phyloP scores from a whole-genome alignment of 192 early-diverging fungal species.

The Coemansia sp. region DNA sequence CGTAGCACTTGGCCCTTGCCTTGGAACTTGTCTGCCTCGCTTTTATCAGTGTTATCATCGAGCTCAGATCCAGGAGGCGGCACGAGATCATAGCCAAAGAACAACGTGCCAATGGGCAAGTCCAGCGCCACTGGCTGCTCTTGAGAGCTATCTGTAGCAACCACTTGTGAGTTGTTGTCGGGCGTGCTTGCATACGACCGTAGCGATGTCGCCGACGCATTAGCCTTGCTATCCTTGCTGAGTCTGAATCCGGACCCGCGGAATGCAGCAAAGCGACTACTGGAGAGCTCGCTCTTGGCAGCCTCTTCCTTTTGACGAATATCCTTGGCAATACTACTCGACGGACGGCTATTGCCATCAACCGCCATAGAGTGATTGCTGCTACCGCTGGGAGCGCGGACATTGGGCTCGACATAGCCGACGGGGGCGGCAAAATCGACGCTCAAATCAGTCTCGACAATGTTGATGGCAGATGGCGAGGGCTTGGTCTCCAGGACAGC shows the following conservation, averaged over 20 bases:
- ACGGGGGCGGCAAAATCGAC: slow-evolving; percentile 98
- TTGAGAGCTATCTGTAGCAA: background rate
- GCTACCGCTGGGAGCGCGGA: slow-evolving; percentile 14
- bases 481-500: slow-evolving; percentile 90
- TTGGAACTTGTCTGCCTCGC: slow-evolving; percentile 21
- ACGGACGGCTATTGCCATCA: slow-evolving; percentile 23
- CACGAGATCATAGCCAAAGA: slow-evolving; percentile 86
- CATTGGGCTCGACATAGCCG: slow-evolving; percentile 89
- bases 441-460: slow-evolving; percentile 97
- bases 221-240: background rate
- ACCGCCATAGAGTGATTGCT: slow-evolving; percentile 12
- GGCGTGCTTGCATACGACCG: slow-evolving; percentile 35
- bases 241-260: slow-evolving; percentile 17
- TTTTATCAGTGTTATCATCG: background rate
- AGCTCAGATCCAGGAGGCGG: slow-evolving; percentile 56
- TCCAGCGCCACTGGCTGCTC: slow-evolving; percentile 69
- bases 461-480: slow-evolving; percentile 77
- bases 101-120: slow-evolving; percentile 84
- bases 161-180: background rate
- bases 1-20: slow-evolving; percentile 45
- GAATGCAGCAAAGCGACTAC: slow-evolving; percentile 20
- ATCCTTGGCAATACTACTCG: slow-evolving; percentile 48
- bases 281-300: slow-evolving; percentile 27
- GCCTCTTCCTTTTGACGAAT: slow-evolving; percentile 30
- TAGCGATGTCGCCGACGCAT: background rate